These are phyloP conservation scores for Populus pruinosa DNA, from an alignment of 345 rosid species.

Conservation along the genomic window DNA sequence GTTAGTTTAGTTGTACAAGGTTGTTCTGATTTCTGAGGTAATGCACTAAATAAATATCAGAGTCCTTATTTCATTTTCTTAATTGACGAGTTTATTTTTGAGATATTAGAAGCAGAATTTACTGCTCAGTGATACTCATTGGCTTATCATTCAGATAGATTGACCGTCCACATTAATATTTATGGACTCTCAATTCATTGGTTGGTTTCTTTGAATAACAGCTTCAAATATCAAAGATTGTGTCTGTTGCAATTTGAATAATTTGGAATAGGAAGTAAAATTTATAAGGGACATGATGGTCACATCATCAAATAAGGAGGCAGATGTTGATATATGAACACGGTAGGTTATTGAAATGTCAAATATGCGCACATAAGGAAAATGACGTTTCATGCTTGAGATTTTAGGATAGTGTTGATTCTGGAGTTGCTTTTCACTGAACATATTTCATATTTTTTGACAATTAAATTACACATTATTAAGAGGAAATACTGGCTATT, in stretches of 20 bases:
- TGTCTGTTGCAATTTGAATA: not conserved
- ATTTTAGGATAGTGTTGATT: not conserved
- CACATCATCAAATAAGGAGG: not conserved
- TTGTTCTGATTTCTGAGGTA: not conserved
- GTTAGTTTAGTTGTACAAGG: not conserved
- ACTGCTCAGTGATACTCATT: not conserved
- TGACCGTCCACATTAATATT: not conserved
- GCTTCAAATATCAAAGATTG: not conserved
- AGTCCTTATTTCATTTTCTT: not conserved
- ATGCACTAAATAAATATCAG: not conserved
- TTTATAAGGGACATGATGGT: not conserved
- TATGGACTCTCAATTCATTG: not conserved
- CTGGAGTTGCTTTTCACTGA: not conserved
- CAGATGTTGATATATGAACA: not conserved
- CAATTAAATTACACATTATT: not conserved
- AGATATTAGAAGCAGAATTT: not conserved
- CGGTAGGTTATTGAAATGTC: not conserved
- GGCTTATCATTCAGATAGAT: not conserved
- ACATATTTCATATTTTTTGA: not conserved
- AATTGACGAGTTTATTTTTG: not conserved
- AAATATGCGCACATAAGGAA: not conserved
- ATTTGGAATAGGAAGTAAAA: not conserved
- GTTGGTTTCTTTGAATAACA: not conserved
- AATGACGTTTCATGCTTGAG: not conserved
- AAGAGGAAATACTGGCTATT: not conserved